phyloP scores from a whole-genome alignment of 106 monocot species.

The Dendrobium catenatum region DNA sequence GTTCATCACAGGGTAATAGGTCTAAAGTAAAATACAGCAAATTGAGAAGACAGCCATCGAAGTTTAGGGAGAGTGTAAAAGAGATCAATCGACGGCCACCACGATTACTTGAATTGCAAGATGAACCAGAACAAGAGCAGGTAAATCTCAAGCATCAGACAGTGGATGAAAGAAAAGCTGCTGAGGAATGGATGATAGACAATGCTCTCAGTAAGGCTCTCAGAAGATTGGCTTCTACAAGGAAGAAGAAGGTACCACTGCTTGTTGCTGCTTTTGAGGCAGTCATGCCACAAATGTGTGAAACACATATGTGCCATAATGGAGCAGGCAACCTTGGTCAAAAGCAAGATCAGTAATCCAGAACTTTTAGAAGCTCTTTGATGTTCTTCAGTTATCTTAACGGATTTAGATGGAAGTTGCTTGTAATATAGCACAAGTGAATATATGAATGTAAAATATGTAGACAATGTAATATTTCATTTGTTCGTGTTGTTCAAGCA shows the following conservation, averaged over 20 bases:
- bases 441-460: not conserved
- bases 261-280: slow-evolving; percentile 74
- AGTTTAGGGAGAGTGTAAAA: slow-evolving; percentile 8
- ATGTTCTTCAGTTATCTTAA: not conserved
- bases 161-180: slow-evolving; percentile 48
- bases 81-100: slow-evolving; percentile 34
- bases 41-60: slow-evolving; percentile 8
- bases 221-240: slow-evolving; percentile 31
- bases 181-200: slow-evolving; percentile 78
- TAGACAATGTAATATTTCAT: too few relatives aligned
- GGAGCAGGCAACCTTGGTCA: not conserved
- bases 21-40: slow-evolving; percentile 11
- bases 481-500: too few relatives aligned
- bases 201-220: slow-evolving; percentile 42
- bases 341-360: not conserved
- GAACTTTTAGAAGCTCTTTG: not conserved
- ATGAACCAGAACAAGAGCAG: slow-evolving; percentile 42
- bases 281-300: slow-evolving; percentile 20
- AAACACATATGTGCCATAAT: not conserved
- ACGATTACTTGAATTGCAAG: slow-evolving; percentile 23
- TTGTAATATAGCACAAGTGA: not conserved
- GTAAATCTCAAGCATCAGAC: slow-evolving; percentile 56
- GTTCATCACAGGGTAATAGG: not conserved
- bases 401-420: not conserved
- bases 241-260: slow-evolving; percentile 51